Conservation (phyloP, 1,284 basidiomycete species). For the Sporisorium iseilematis-ciliati region DNA sequence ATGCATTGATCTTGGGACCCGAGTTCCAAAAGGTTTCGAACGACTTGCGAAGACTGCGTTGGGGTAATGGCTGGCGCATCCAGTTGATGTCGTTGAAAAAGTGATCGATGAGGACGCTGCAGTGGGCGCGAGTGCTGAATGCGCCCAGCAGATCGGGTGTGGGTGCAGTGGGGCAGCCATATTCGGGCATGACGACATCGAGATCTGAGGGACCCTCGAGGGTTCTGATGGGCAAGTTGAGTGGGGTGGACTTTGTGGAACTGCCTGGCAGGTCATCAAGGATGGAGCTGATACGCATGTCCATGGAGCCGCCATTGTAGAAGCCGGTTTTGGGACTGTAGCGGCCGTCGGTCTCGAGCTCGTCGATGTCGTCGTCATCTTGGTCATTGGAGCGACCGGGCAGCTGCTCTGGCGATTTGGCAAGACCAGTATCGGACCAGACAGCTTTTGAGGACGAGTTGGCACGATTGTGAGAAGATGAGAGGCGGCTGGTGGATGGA, state of each 20-base stretch:
- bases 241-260: constrained; percentile 37
- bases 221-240: constrained; percentile 45
- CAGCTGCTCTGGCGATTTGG: constrained; percentile 28
- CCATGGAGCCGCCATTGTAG: constrained; percentile 52
- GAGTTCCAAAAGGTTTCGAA: constrained; percentile 51
- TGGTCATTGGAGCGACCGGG: constrained; percentile 12
- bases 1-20: constrained; percentile 53
- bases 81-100: constrained; percentile 64
- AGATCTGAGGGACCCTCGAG: constrained; percentile 49
- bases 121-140: constrained; percentile 47
- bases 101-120: constrained; percentile 54
- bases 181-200: constrained; percentile 58
- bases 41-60: constrained; percentile 43
- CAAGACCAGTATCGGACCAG: constrained; percentile 13
- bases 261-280: constrained; percentile 49
- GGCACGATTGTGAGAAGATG: constrained; percentile 3
- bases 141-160: constrained; percentile 48
- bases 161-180: constrained; percentile 49
- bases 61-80: constrained; percentile 61
- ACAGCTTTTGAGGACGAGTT: constrained; percentile 6
- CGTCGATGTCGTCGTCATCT: constrained; percentile 51
- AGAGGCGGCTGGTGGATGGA: constrained; percentile 12
- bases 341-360: constrained; percentile 45
- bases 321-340: constrained; percentile 55
- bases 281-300: constrained; percentile 59